Base-by-base conservation (phyloP, 1,284 basidiomycete species). In the Pseudomicrostroma phylloplanum region DNA sequence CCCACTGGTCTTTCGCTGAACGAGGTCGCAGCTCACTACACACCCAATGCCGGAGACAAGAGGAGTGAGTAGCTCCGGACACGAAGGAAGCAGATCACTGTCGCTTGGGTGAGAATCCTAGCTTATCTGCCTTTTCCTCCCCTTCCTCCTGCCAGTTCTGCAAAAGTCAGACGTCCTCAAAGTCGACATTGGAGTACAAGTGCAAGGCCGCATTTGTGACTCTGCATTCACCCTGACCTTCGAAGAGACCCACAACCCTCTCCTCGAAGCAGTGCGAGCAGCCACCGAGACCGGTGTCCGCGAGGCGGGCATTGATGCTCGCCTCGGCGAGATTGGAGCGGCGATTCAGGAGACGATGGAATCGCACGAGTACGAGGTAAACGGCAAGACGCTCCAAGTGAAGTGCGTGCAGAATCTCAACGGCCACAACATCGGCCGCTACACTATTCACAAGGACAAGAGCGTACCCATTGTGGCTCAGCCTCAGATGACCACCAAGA, bases 321-420 rank as follows among this genome's bases (percentile, higher is more conserved):
- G 93, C 54, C 83, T 98, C 55, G 92, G 92, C 65, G 94, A 98
- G 77, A 85, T 99, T 43, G 96, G 88, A 7, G 92, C 87, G 0
- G 85, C 86, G 46, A 93, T 98, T 64, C 94, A 99, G 80, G 96
- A 99, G 80, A 93, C 92, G 2, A 98, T 99, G 96, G 93, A 97
- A 79, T 92, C 90, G 4, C 96, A 97, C 78, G 96, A 98, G 80
- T 92, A 98, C 19, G 91, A 93, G 76, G 86, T 92, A 21, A 84
- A 87, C 36, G 89, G 91, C 43, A 92, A 93, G 79, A 84, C 88
- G 43, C 74, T 88, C 70, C 91, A 89, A 64, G 77, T 79, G 60
- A 78, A 78, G 67, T 74, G 73, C 56, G 67, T 79, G 13, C 68
- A 73, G 59, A 79, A 79, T 66, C 72, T 79, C 57, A 73, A 77